phyloP scores from a whole-genome alignment of 371 early-diverging fungal species.

The Rhizopus sp. region DNA sequence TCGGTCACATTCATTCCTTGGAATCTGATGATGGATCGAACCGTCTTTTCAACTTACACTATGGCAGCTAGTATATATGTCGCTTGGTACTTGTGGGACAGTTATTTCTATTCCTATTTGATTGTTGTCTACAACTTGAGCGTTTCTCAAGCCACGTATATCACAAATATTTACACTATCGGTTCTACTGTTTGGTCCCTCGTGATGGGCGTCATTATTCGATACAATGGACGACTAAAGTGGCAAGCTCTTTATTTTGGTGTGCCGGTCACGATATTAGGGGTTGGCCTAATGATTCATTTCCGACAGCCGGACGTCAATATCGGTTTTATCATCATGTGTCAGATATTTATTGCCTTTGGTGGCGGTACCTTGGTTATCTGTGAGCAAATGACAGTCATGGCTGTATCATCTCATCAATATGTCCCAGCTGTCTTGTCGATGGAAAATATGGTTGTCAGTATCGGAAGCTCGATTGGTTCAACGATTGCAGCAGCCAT shows the following conservation, averaged over 20 bases:
- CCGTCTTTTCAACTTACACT: slow-evolving; percentile 20
- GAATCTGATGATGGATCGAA: slow-evolving; percentile 19
- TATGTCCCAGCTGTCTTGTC: slow-evolving; percentile 16
- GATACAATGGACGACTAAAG: slow-evolving; percentile 21
- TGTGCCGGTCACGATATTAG: slow-evolving; percentile 18
- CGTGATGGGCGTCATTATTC: slow-evolving; percentile 19
- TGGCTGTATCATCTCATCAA: slow-evolving; percentile 21
- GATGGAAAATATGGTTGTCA: slow-evolving; percentile 20
- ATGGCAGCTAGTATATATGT: slow-evolving; percentile 16
- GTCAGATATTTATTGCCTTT: slow-evolving; percentile 25
- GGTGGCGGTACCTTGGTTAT: slow-evolving; percentile 27
- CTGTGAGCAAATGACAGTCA: slow-evolving; percentile 29
- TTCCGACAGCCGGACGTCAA: slow-evolving; percentile 25
- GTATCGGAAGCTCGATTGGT: slow-evolving; percentile 16
- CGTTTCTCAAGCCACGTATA: slow-evolving; percentile 13
- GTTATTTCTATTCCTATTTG: slow-evolving; percentile 24
- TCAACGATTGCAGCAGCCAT: slow-evolving; percentile 21
- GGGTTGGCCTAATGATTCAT: slow-evolving; percentile 23
- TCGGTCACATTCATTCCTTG: slow-evolving; percentile 22
- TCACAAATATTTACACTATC: slow-evolving; percentile 23
- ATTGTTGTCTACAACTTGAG: slow-evolving; percentile 19
- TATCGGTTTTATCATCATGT: slow-evolving; percentile 24
- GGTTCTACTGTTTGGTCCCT: slow-evolving; percentile 18
- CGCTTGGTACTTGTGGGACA: slow-evolving; percentile 22
- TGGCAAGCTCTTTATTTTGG: slow-evolving; percentile 21